Evolutionary conservation across 352 stramenopile species (phyloP), one percentile per base, ranked within the genome.

Genomic region (Globisporangium rhizosaccharum): DNA sequence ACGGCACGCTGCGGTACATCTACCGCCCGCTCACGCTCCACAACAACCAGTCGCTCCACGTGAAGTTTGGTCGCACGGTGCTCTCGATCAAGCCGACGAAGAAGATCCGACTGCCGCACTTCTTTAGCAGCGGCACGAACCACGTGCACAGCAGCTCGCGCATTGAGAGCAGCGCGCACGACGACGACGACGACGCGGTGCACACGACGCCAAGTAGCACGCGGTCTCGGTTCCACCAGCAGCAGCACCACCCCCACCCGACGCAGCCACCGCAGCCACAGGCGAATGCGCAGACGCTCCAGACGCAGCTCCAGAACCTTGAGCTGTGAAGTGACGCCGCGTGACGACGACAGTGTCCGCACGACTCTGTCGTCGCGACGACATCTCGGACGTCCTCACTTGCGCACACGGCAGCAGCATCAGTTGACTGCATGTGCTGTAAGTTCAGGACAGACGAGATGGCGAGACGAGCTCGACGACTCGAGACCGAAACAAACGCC

Each of bases 1-100:
- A 98, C 67, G 94, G 94, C 53, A 97, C 88, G 42, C 79, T 98
- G 71, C 76, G 96, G 30, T 98, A 98, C 76, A 87, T 98, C n/a
- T 92, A 96, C 60, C 79, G 88, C 18, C 92, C 94, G 7, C 75
- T 98, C 45, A 92, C 94, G 58, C 73, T 98, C 15, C 80, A 91
- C 60, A 91, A 90, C 76, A 92, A 92, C 66, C 82, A 92, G 70
- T 90, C 84, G 45, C 69, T 94, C 17, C 83, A 92, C 58, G 78
- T 96, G 51, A 91, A 94, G 76, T 92, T 94, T 63, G 87, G 81
- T 0, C 85, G 80, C 54, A 94, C 85, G 17, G 82, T 94, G 59
- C 66, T 94, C 51, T 92, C 82, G 20, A 92, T 94, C 66, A 94
- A 94, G 66, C 82, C 85, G 12, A 94, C 81, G 1, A 94, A 94